These are phyloP conservation scores for Sporobolomyces pararoseus DNA, from an alignment of 768 basidiomycete genomes.

Conservation along the genomic window DNA sequence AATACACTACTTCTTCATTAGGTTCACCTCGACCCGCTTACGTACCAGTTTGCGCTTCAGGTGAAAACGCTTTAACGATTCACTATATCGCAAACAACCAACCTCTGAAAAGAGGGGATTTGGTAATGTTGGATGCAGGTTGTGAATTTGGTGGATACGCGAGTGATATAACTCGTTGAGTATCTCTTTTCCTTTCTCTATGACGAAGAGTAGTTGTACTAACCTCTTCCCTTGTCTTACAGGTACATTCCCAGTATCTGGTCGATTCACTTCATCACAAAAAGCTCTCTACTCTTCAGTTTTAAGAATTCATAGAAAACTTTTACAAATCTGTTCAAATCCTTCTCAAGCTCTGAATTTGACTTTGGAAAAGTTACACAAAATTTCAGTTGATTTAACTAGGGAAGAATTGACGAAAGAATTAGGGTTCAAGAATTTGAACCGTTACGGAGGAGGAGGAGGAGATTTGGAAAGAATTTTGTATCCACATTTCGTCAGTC, in stretches of 20 bases:
- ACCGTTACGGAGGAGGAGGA: too few species aligned
- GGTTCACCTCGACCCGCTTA: constrained; percentile 90
- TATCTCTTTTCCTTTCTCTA: constrained; percentile 4
- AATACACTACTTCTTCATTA: constrained; percentile 72
- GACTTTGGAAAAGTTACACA: constrained; percentile 72
- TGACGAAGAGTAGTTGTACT: too few species aligned
- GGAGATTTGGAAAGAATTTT: constrained; percentile 61
- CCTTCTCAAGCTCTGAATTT: constrained; percentile 54
- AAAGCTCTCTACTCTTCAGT: constrained; percentile 68
- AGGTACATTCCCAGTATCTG: constrained; percentile 75
- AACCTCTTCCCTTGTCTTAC: too few species aligned
- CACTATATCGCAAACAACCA: constrained; percentile 94
- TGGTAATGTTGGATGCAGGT: constrained; percentile 45
- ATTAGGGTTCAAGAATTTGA: constrained; percentile 56
- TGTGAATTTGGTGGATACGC: constrained; percentile 69
- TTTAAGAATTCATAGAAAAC: constrained; percentile 50
- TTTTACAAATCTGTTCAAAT: constrained; percentile 47
- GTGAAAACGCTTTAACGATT: constrained; percentile 82
- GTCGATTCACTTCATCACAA: constrained; percentile 73
- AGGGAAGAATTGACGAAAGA: constrained; percentile 66
- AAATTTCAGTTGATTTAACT: constrained; percentile 64
- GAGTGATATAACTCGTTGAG: constrained; percentile 69
- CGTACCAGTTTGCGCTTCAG: constrained; percentile 94
- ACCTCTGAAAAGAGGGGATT: constrained; percentile 63
- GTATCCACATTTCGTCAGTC: constrained; percentile 89